Evolutionary conservation across 2,329 filamentous ascomycete genomes (phyloP).

Genomic region (Microsporum canis): DNA sequence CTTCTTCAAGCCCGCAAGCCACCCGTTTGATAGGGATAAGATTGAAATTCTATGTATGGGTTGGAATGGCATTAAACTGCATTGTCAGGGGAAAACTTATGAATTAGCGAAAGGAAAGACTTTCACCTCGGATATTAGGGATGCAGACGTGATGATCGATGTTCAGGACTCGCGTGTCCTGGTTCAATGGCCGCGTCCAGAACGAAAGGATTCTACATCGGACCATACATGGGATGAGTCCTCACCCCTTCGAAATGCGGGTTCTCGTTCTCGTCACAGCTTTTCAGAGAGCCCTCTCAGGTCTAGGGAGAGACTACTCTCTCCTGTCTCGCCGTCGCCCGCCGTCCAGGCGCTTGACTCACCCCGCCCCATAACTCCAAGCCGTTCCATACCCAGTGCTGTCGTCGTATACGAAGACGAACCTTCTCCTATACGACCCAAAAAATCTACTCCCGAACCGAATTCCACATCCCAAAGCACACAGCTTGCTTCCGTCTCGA

Average conservation of each 20-base stretch:
- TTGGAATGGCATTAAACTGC: conserved; percentile 90
- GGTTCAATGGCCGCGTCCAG: conserved; percentile 65
- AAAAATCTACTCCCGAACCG: conserved; percentile 19
- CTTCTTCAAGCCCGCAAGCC: conserved; percentile 60
- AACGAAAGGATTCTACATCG: conserved; percentile 42
- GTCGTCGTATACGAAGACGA: conserved; percentile 63
- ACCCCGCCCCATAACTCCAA: conserved; percentile 33
- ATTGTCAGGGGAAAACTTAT: conserved; percentile 79
- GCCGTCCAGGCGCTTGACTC: conserved; percentile 38
- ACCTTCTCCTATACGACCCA: conserved; percentile 42
- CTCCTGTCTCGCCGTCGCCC: conserved; percentile 64
- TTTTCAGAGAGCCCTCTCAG: conserved; percentile 38
- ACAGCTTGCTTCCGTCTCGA: conserved; percentile 24
- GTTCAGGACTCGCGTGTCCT: conserved; percentile 86
- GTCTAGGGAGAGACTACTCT: conserved; percentile 53
- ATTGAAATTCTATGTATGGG: conserved; percentile 85
- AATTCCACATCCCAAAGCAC: conserved; percentile 24
- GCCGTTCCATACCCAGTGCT: conserved; percentile 33
- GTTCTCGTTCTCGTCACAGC: conserved; percentile 17
- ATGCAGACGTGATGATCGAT: conserved; percentile 85
- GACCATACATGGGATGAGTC: conserved; percentile 60
- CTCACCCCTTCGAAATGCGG: conserved; percentile 37
- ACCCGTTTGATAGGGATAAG: conserved; percentile 58
- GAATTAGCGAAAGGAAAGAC: conserved; percentile 78
- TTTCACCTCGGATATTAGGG: conserved; percentile 80